These are phyloP conservation scores for Tylopilus sp. DNA, from an alignment of 768 basidiomycete species.

Conservation along the genomic window DNA sequence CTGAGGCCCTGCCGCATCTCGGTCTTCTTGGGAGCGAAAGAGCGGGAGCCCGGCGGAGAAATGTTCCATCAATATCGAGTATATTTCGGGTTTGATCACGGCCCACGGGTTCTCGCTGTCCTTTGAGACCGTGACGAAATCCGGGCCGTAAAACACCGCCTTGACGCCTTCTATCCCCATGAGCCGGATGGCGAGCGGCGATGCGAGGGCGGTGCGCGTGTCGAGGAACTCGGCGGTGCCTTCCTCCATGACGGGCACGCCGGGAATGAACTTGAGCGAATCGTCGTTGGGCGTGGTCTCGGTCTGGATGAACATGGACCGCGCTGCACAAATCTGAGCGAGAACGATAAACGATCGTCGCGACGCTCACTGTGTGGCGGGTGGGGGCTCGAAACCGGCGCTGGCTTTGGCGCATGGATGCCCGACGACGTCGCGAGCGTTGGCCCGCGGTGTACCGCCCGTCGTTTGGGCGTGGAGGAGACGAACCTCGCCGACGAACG, in stretches of 20 bases:
- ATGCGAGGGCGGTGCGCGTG: slow-evolving; percentile 78
- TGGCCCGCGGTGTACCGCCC: slow-evolving; percentile 29
- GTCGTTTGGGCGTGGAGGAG: slow-evolving; percentile 20
- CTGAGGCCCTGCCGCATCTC: slow-evolving; percentile 81
- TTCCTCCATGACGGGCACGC: slow-evolving; percentile 79
- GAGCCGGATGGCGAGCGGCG: slow-evolving; percentile 90
- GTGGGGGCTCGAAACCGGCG: not conserved
- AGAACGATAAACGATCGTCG: not conserved
- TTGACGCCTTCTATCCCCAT: slow-evolving; percentile 94
- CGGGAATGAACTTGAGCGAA: slow-evolving; percentile 97
- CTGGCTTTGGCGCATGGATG: slow-evolving; percentile 15
- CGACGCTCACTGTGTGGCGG: slow-evolving; percentile 36
- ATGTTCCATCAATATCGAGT: slow-evolving; percentile 93
- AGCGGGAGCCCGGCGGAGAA: slow-evolving; percentile 89
- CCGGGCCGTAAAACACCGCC: slow-evolving; percentile 91
- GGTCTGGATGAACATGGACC: slow-evolving; percentile 98
- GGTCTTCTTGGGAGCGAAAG: slow-evolving; percentile 80
- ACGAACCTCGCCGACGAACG: slow-evolving; percentile 22
- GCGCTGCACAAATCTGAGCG: slow-evolving; percentile 38
- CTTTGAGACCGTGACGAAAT: slow-evolving; percentile 97
- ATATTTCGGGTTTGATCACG: slow-evolving; percentile 94
- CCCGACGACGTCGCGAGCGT: slow-evolving; percentile 35
- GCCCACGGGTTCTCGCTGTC: slow-evolving; percentile 82
- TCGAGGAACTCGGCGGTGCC: slow-evolving; percentile 96
- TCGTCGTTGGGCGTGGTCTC: slow-evolving; percentile 97